Conservation (phyloP, 257 asterid species). For the Solanum virginianum region DNA sequence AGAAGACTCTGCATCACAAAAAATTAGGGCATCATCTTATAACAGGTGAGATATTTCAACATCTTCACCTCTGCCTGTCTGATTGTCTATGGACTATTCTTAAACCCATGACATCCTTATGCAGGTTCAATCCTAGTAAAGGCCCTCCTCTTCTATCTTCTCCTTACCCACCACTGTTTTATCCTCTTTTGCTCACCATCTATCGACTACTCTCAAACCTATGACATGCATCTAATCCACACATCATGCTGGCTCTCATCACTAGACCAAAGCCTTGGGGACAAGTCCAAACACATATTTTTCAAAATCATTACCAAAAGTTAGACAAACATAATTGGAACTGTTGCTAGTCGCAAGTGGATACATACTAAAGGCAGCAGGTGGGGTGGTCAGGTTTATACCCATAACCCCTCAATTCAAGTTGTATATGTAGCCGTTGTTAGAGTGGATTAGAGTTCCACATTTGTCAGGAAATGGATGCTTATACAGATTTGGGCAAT, state of each 20-base stretch:
- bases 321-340: not conserved
- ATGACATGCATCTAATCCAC: not conserved
- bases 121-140: too few relatives aligned
- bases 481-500: too few relatives aligned
- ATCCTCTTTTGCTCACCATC: not conserved
- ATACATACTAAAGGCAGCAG: not conserved
- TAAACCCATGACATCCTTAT: not conserved
- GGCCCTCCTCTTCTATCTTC: not conserved
- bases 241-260: not conserved
- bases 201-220: not conserved
- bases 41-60: too few relatives aligned
- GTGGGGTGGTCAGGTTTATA: not conserved
- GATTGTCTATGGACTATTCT: not conserved
- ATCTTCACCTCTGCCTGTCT: too few relatives aligned
- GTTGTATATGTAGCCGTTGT: not conserved
- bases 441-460: too few relatives aligned
- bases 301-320: not conserved
- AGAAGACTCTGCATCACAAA: too few relatives aligned
- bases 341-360: not conserved
- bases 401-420: not conserved
- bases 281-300: not conserved
- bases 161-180: not conserved
- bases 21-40: too few relatives aligned
- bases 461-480: too few relatives aligned
- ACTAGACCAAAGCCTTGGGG: not conserved